phyloP scores from a whole-genome alignment of 345 rosid genomes.

The Populus nigra region DNA sequence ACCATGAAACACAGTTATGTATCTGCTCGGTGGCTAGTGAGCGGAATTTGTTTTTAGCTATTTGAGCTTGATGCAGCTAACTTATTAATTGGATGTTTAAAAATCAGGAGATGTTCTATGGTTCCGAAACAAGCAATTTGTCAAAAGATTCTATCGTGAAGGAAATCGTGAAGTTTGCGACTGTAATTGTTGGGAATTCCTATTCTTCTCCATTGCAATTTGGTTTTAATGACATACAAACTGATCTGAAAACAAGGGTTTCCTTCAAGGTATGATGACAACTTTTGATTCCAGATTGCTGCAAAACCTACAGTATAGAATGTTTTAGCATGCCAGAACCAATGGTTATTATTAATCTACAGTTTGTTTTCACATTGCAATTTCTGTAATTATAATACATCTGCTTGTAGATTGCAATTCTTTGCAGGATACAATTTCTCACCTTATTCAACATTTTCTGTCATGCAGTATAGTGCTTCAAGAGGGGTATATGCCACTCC shows the following conservation, averaged over 20 bases:
- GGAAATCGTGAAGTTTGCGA: conserved; percentile 50
- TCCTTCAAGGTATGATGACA: conserved; percentile 67
- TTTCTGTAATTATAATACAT: too few relatives aligned
- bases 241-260: conserved; percentile 68
- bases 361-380: not conserved
- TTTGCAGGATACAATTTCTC: not conserved
- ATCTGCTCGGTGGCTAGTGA: not conserved
- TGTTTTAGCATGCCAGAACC: not conserved
- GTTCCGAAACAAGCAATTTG: conserved; percentile 51
- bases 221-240: conserved; percentile 50
- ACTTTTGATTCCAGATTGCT: not conserved
- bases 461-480: conserved; percentile 65
- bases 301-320: too few relatives aligned
- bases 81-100: not conserved
- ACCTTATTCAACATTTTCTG: not conserved
- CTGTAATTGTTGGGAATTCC: conserved; percentile 56
- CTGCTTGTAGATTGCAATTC: not conserved
- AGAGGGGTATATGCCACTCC: conserved; percentile 77
- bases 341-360: not conserved
- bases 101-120: conserved; percentile 64
- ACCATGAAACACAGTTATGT: too few relatives aligned
- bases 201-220: conserved; percentile 41
- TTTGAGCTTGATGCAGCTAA: not conserved
- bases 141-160: conserved; percentile 55
- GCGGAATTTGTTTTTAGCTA: not conserved